Base-by-base conservation (phyloP, 176 grass and related monocot genomes). In the Rhynchospora breviuscula region DNA sequence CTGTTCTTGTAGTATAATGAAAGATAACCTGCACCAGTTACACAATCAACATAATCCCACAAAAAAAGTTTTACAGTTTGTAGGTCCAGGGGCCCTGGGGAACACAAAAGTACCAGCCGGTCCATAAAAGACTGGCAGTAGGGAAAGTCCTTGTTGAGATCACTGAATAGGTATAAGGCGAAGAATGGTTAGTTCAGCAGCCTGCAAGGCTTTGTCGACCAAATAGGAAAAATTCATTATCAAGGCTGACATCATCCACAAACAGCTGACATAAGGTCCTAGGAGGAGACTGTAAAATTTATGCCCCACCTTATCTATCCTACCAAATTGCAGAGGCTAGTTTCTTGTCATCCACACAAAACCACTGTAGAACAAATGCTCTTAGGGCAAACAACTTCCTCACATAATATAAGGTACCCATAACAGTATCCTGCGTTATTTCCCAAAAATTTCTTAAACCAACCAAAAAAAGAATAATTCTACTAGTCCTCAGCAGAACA, bases 1-100 rank as follows among this genome's bases (percentile, higher is more conserved):
- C 64, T 4, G 96, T 93, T 53, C 88, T 90, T 79, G 76, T 94
- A 65, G 91, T 98, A 86, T 90, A 98, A 88, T 98, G 93, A 79
- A 93, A 45, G 89, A 95, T 78, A 26, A 95, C 96, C 96, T 95
- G 88, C 53, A 87, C 48, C 64, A 87, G 54, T 23, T 31, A 54
- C 17, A 8, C 54, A 76, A 56, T 31, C 13, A 53, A 3, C 44
- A 45, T 3, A 73, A 8, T 47, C 31, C 7, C 12, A 78, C 21
- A 86, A 78, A 19, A 88, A 3, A 12, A 4, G 45, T 75, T 51
- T 51, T 79, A 84, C 6, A 59, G 15, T 58, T 53, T 25, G 61
- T 33, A 62, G 54, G 33, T n/a, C n/a, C 15, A 63, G 35, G 69
- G 44, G 46, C 11, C 54, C 11, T 59, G 17, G 18, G 13, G 22